Conservation (phyloP, 441 rosid species). For the Aleurites moluccanus region DNA sequence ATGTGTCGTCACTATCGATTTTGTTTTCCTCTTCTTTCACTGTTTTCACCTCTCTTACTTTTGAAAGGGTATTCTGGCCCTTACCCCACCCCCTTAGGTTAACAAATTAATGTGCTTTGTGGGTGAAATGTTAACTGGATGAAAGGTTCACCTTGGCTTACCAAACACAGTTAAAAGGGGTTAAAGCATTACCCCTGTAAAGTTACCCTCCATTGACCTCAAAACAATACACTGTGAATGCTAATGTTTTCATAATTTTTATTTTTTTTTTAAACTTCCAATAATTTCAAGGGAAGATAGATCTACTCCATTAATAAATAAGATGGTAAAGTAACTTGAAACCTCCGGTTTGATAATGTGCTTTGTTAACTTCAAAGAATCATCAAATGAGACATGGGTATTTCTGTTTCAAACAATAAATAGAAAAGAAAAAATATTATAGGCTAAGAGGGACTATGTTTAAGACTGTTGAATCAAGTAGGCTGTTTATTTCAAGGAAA, state of each 20-base stretch:
- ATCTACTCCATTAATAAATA: background rate
- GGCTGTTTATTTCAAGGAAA: background rate
- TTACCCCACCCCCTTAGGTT: no score
- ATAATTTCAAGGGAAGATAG: background rate
- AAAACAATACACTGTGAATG: no score
- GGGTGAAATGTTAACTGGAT: no score
- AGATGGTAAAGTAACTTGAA: background rate
- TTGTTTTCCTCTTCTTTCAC: no score
- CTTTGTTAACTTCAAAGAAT: background rate
- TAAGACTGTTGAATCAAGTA: background rate
- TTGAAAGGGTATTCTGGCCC: no score
- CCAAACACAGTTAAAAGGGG: no score
- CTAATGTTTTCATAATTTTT: background rate
- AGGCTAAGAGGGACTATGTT: background rate
- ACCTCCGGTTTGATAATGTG: background rate
- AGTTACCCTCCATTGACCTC: no score
- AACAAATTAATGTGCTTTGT: no score
- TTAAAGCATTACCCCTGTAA: no score
- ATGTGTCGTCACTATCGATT: no score
- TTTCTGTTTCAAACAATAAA: background rate
- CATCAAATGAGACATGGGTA: background rate
- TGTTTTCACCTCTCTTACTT: no score
- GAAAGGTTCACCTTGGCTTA: no score
- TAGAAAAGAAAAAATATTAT: background rate
- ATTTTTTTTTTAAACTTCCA: background rate